Percentiles rank a stretch among this genome's conserved stretches.
These are phyloP conservation scores for Sambucus nigra DNA, from an alignment of 129 eudicot genomes.

Conservation along the genomic window DNA sequence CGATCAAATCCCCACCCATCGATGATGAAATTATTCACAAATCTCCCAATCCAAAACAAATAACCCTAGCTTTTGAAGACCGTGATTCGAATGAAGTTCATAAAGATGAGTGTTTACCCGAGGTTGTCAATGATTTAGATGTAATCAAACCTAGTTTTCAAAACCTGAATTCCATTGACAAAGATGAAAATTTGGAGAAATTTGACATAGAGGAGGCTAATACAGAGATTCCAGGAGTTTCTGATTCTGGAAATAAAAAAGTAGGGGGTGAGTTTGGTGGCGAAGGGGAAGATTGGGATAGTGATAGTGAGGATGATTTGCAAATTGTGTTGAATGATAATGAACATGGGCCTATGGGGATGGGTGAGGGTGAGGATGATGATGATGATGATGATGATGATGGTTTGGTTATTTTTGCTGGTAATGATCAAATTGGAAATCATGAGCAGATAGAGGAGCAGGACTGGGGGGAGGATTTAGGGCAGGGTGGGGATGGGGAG, in stretches of 20 bases:
- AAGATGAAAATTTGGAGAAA: slow-evolving; percentile 11
- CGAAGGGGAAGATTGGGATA: slow-evolving; percentile 72
- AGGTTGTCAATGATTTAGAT: slow-evolving; percentile 1
- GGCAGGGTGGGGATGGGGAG: slow-evolving; percentile 40
- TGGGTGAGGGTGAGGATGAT: slow-evolving; percentile 35
- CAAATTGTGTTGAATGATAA: slow-evolving; percentile 85
- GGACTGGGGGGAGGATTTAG: slow-evolving; percentile 76
- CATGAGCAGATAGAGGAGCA: slow-evolving; percentile 50
- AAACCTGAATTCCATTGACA: slow-evolving; percentile 32
- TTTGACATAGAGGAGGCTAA: slow-evolving; percentile 13
- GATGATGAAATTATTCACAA: slow-evolving; percentile 46
- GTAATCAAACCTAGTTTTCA: slow-evolving; percentile 21
- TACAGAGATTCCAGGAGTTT: slow-evolving; percentile 29
- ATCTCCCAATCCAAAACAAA: slow-evolving; percentile 11
- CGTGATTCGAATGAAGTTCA: not conserved
- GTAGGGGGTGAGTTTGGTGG: slow-evolving; percentile 1
- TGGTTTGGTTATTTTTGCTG: slow-evolving; percentile 64
- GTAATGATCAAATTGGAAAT: slow-evolving; percentile 32
- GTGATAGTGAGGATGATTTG: slow-evolving; percentile 96
- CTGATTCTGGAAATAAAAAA: slow-evolving; percentile 8
- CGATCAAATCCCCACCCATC: slow-evolving; percentile 23
- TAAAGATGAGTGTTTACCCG: slow-evolving; percentile 15
- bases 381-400: slow-evolving; percentile 78
- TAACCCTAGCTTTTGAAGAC: too few species aligned
- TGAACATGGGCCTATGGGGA: slow-evolving; percentile 46